Evolutionary conservation across 2,329 filamentous ascomycete genomes (phyloP), one percentile per base, ranked within the genome.

Genomic region (Metarhizium guizhouense): DNA sequence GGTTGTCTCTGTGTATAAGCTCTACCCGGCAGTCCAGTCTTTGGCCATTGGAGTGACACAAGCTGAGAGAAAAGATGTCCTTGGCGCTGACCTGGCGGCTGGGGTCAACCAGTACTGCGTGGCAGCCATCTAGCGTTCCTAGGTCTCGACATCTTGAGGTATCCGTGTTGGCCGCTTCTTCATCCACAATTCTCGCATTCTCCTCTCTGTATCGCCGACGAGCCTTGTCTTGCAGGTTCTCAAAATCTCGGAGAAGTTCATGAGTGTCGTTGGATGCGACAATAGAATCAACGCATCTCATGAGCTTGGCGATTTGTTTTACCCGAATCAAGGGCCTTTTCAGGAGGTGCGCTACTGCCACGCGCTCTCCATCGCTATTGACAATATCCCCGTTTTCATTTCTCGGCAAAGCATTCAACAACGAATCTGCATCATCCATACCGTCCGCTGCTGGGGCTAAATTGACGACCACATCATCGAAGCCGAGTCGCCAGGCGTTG

Each of bases 381-480:
- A 85, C 67, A 14, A 88, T 76, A 62, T 87, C 85, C 25, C 87
- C 86, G 54, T 85, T 75, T 56, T 80, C 80, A 54, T 86, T 85
- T 54, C 74, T 77, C 59, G 81, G 83, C 73, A 81, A 74, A 2
- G 79, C 81, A 58, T 81, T 76, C 53, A 85, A 67, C 2, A 84
- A 71, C 2, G 81, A 83, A 59, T 84, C 78, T 43, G 83, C 77
- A 51, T 86, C 83, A 38, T 86, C 83, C 2, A 70, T 64, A 1
- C 63, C 64, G 16, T 72, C 74, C 2, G 73, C 72, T 4, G 84
- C 82, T 7, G 90, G 88, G 1, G 90, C 91, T 38, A 97, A 82
- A 67, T 96, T 97, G 63, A 99, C 90, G 52, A 97, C 85, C 20
- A 99, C 84, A 67, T 95, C 92, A 65, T 96, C 88, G 70, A 97